Base-by-base conservation (phyloP, 176 grass and related monocot species). In the Musa troglodytarum region DNA sequence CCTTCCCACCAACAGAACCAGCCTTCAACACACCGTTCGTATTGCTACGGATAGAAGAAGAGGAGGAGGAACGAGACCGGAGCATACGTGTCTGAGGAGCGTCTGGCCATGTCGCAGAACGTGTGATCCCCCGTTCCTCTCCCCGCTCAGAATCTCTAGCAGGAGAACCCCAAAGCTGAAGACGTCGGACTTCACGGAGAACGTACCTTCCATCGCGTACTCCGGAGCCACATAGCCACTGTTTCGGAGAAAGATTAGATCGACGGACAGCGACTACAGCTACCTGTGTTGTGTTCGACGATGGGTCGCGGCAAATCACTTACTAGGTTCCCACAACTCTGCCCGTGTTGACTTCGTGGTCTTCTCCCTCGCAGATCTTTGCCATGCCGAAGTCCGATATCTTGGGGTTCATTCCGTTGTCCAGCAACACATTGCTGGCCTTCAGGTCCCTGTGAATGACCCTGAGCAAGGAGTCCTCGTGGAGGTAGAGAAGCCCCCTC, bases 361-460 rank as follows among this genome's bases (percentile, higher is more conserved):
- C 61, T 62, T 87, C 89, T 59, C 85, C 85, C 11, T 92, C 71
- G 53, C 86, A 96, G 58, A 92, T 96, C 77, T 90, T 90, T 52
- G 93, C 93, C 93, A 92, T 96, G 76, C 93, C 93, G 64, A 96
- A 96, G 66, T 96, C 93, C 43, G 93, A 96, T 68, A 96, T 96
- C 82, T 96, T 96, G 10, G 93, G 93, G 76, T 88, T 96, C 93
- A 96, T 96, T 69, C 83, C 85, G 75, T 92, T 85, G 84, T 96
- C 93, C 11, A 96, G 82, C 58, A 96, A 77, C 68, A 96, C 93
- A 72, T 96, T 96, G 68, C 93, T 92, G 43, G 93, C 93, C 64
- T 92, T 96, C 26, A 92, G 79, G 79, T 96, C 93, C 73, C 93
- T 66, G 43, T 96, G 93, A 52, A 96, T 89, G 76, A 96, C 77